Evolutionary conservation across 495 filamentous ascomycete species (phyloP), one percentile per base, ranked within the genome.

Genomic region (Diplogelasinospora grovesii): DNA sequence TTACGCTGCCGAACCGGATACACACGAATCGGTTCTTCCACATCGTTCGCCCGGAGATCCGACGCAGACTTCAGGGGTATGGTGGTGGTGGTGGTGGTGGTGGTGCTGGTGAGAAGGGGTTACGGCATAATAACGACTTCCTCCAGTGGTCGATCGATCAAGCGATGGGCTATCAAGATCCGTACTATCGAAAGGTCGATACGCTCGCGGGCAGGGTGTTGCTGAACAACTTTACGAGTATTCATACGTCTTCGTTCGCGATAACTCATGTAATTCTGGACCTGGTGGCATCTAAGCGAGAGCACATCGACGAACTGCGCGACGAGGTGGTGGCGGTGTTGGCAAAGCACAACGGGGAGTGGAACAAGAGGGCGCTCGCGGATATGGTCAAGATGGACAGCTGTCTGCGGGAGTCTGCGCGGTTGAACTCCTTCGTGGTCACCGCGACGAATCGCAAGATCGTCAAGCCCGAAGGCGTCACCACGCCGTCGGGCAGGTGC

Each of bases 271-370:
- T 40, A 27, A 35, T 61, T 23, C 39, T 57, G 3, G 55, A 56
- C 19, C 46, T 61, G 14, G 46, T 36, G 13, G 25, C 39, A n/a
- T 45, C 43, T 20, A 43, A 50, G 38, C 52, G 41, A 19, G 66
- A 74, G 43, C 71, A 66, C 46, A 48, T 79, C 14, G 54, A 69
- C 21, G 63, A 63, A 32, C 53, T 83, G 11, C 61, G 76, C 2
- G 64, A 67, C 26, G 80, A 84, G 53, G 63, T 79, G 22, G 34
- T 47, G 20, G 13, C 29, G 2, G 54, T 59, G 9, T 48, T 66
- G 5, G 50, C 52, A 3, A 58, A 55, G 29, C 18, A 57, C 36
- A 47, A 43, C 37, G 60, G 61, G 10, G 14, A 50, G 23, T 71
- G 66, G 66, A 63, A 65, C 34, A 73, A 71, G 54, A 54, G 53